phyloP scores from a whole-genome alignment of 495 filamentous ascomycete genomes.

The Aspergillus panamensis region DNA sequence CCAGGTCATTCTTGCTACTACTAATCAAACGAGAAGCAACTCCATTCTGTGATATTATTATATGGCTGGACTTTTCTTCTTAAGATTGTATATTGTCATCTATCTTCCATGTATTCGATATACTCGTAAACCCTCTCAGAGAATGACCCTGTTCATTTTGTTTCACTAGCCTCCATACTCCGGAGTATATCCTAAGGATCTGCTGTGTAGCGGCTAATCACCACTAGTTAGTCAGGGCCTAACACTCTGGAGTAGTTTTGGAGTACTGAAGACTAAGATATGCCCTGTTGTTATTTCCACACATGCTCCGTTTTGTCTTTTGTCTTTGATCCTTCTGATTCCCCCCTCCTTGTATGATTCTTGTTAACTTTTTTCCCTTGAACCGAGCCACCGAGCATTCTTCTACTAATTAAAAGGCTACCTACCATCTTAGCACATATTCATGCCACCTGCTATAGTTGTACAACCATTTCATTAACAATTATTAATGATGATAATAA shows the following conservation, averaged over 20 bases:
- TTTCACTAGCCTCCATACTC: background rate
- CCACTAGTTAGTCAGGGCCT: slow-evolving; percentile 17
- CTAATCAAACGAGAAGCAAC: background rate
- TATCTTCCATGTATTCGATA: no score
- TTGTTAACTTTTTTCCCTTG: slow-evolving; percentile 15
- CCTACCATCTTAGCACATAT: background rate
- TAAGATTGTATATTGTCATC: background rate
- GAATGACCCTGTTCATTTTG: no score
- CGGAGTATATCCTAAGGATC: slow-evolving; percentile 17
- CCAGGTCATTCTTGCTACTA: background rate
- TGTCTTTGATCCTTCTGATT: background rate
- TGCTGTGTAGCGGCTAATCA: slow-evolving; percentile 24
- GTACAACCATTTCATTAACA: slow-evolving; percentile 10
- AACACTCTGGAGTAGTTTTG: slow-evolving; percentile 13
- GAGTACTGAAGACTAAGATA: background rate
- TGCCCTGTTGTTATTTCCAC: background rate
- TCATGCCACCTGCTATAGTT: slow-evolving; percentile 12
- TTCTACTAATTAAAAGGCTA: background rate
- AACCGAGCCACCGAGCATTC: slow-evolving; percentile 10
- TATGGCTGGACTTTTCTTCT: background rate
- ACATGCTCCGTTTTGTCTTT: background rate
- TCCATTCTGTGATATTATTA: no score
- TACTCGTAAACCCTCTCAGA: no score
- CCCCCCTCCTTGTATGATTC: slow-evolving; percentile 14
- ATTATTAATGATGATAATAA: background rate